Percentiles rank a stretch among this genome's conserved stretches.
Evolutionary conservation across 179 eudicot genomes (phyloP).

Genomic region (Beta macrorhiza): DNA sequence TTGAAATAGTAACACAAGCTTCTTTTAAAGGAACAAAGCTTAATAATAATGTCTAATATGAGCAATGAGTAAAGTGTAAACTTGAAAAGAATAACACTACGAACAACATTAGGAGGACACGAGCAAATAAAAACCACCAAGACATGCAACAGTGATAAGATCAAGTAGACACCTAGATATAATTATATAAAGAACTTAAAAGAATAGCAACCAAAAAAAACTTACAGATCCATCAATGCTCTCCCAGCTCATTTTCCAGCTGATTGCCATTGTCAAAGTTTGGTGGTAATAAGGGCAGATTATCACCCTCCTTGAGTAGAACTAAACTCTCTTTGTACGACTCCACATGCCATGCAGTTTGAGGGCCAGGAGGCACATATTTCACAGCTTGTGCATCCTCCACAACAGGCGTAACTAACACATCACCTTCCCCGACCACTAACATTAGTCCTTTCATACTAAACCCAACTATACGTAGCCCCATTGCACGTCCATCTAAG

Average conservation of each 20-base stretch:
- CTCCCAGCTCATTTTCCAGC: background rate
- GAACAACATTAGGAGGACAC: background rate
- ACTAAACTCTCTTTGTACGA: slow-evolving; percentile 12
- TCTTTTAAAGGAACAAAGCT: too few relatives aligned
- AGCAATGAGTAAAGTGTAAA: too few relatives aligned
- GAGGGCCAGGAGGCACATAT: background rate
- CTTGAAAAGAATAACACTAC: background rate
- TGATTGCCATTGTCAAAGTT: too few relatives aligned
- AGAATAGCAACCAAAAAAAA: too few relatives aligned
- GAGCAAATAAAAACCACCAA: background rate
- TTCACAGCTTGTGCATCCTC: background rate
- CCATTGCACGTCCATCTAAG: background rate
- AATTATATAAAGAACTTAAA: background rate
- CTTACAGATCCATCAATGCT: background rate
- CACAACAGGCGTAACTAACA: background rate
- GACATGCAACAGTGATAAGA: background rate
- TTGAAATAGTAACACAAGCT: too few relatives aligned
- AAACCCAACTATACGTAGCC: slow-evolving; percentile 16
- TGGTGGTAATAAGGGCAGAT: background rate
- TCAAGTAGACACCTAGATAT: background rate
- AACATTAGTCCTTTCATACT: slow-evolving; percentile 12
- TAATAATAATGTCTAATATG: too few relatives aligned
- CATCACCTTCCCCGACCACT: slow-evolving; percentile 3
- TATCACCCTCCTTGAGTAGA: background rate
- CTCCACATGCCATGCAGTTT: slow-evolving; percentile 14